Evolutionary conservation across 306 rosid species (phyloP).

Genomic region (Sesbania bispinosa): DNA sequence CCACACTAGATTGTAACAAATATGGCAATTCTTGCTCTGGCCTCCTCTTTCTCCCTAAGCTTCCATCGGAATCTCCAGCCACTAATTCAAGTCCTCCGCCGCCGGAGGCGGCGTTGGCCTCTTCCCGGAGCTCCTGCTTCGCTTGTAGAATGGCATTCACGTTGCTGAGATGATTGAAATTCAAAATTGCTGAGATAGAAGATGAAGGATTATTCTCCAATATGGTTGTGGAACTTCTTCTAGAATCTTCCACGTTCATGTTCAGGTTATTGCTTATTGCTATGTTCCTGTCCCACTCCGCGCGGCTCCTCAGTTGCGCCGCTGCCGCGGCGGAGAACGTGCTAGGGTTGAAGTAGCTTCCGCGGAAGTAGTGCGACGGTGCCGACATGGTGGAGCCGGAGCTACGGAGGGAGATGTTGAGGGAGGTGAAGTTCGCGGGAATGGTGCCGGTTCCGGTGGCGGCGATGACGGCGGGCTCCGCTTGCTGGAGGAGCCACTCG

Average conservation of each 20-base stretch:
- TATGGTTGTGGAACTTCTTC: conserved; percentile 5
- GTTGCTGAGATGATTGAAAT: conserved; percentile 46
- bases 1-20: conserved; percentile 63
- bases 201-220: conserved; percentile 27
- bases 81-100: conserved; percentile 27
- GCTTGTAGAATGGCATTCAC: conserved; percentile 46
- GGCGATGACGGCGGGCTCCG: conserved; percentile 88
- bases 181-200: conserved; percentile 52
- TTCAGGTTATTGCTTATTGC: no score
- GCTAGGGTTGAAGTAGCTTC: conserved; percentile 51
- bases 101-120: background rate
- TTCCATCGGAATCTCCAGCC: conserved; percentile 37
- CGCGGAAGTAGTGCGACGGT: conserved; percentile 71
- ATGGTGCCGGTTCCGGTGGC: conserved; percentile 95
- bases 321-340: conserved; percentile 27
- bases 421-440: conserved; percentile 89
- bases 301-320: conserved; percentile 34
- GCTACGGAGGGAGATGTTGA: conserved; percentile 93
- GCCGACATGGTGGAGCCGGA: conserved; percentile 86
- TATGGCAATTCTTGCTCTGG: conserved; percentile 67
- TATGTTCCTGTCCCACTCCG: conserved; percentile 55
- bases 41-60: conserved; percentile 56
- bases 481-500: conserved; percentile 96
- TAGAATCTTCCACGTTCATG: conserved; percentile 43
- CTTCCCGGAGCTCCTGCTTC: conserved; percentile 51